Conservation (phyloP, 371 early-diverging fungal genomes). For the Dichotomocladium elegans region DNA sequence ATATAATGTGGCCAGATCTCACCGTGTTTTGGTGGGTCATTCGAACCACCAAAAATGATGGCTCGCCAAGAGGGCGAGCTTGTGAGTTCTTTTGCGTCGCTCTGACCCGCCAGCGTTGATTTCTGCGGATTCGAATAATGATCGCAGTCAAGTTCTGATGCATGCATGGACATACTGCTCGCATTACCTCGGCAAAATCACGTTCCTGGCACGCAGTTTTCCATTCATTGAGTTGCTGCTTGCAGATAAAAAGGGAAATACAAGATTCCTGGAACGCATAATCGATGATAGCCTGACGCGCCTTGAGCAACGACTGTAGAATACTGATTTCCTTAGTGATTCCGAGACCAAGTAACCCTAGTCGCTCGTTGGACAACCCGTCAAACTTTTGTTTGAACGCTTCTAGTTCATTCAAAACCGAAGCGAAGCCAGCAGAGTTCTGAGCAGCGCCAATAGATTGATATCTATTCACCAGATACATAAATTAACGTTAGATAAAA, state of each 20-base stretch:
- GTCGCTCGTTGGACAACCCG: conserved; percentile 1
- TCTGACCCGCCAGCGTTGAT: conserved; percentile 8
- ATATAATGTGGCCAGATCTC: conserved; percentile 50
- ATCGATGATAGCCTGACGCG: conserved; percentile 42
- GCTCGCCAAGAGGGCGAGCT: too few species aligned
- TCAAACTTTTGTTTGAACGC: conserved; percentile 2
- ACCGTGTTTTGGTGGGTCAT: conserved; percentile 19
- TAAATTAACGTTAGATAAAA: conserved; percentile 3
- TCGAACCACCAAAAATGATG: conserved; percentile 2
- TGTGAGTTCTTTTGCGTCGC: too few species aligned
- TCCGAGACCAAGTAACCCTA: conserved; percentile 43
- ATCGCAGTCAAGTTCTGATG: too few species aligned
- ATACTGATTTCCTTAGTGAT: conserved; percentile 46
- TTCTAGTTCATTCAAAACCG: conserved; percentile 11
- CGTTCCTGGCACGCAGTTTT: conserved; percentile 42
- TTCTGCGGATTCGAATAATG: too few species aligned
- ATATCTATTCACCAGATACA: conserved; percentile 1
- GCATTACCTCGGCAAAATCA: conserved; percentile 43
- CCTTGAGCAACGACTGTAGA: conserved; percentile 34
- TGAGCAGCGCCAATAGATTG: conserved; percentile 3
- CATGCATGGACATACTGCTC: too few species aligned
- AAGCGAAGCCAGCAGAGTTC: neutral
- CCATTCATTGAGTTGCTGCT: conserved; percentile 49
- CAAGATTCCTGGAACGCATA: conserved; percentile 58
- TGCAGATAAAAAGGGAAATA: conserved; percentile 42